Evolutionary conservation across 2,329 filamentous ascomycete species (phyloP), one percentile per base, ranked within the genome.

Genomic region (Huntiella moniliformis): DNA sequence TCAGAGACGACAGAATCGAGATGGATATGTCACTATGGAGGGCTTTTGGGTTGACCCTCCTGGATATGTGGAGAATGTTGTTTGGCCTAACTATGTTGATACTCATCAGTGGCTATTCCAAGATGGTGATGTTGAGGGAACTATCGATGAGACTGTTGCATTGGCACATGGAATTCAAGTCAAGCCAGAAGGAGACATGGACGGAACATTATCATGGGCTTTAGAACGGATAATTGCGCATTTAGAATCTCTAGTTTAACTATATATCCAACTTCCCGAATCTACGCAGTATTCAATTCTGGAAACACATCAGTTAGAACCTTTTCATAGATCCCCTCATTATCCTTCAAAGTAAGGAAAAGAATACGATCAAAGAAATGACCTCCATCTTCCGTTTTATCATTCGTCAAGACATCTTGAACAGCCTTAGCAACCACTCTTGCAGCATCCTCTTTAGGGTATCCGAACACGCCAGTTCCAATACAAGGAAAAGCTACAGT

Each of bases 21-120:
- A 71, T 53, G 82, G 82, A 8, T 91, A 91, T 58, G 81, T 85
- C 28, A 88, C 83, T 3, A 61, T 81, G 4, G 77, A 95, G 56
- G 88, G 87, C 22, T 98, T 95, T 64, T 98, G 91, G 91, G 71
- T 78, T 47, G 91, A 98, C 60, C 91, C 91, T 0, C 85, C 85
- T 0, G 87, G 84, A 0, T 98, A 96, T 59, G 86, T 96, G 34
- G 87, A 96, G 58, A 74, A 82, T 58, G 73, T 98, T 46, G 91
- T 98, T 4, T 98, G 91, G 91, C 88, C 88, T 3, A 88, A 93
- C 55, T 96, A 95, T 60, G 82, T 82, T 3, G 67, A 72, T 45
- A 75, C 85, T 54, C 87, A 96, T 63, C 66, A 67, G 16, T 93
- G 83, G 69, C 65, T 98, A 59, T 91, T 95, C 57, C 61, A 77